These are phyloP conservation scores for Aphanoascus verrucosus DNA, from an alignment of 2,329 filamentous ascomycete genomes.

Conservation along the genomic window DNA sequence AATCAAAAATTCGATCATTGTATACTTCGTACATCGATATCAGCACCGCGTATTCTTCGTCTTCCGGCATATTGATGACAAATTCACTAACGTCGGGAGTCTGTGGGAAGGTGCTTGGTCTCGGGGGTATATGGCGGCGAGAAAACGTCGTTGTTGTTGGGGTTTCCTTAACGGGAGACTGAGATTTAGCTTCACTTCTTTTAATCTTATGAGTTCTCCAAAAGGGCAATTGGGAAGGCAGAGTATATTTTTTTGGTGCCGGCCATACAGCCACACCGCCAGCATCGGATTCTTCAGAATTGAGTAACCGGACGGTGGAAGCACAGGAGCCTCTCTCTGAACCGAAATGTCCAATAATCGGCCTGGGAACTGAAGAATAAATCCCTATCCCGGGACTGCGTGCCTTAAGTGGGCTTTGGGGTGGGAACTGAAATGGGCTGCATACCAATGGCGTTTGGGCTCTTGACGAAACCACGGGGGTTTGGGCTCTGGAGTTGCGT, in stretches of 20 bases:
- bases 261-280: slow-evolving; percentile 1
- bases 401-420: slow-evolving; percentile 17
- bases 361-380: slow-evolving; percentile 14
- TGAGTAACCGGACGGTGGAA: slow-evolving; percentile 13
- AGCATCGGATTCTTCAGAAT: neutral
- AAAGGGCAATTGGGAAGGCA: slow-evolving; percentile 21
- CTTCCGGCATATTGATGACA: slow-evolving; percentile 53
- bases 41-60: slow-evolving; percentile 73
- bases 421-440: slow-evolving; percentile 26
- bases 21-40: slow-evolving; percentile 99
- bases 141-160: slow-evolving; percentile 46
- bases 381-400: slow-evolving; percentile 17
- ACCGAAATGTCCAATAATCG: slow-evolving; percentile 8
- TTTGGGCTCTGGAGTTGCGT: slow-evolving; percentile 44
- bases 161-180: slow-evolving; percentile 43
- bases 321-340: slow-evolving; percentile 9
- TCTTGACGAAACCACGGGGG: slow-evolving; percentile 26
- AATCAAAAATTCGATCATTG: slow-evolving; percentile 94
- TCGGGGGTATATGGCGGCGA: slow-evolving; percentile 52
- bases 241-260: slow-evolving; percentile 4
- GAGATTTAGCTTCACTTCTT: slow-evolving; percentile 29
- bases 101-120: slow-evolving; percentile 61
- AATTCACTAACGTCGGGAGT: slow-evolving; percentile 64
- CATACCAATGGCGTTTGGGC: slow-evolving; percentile 37
- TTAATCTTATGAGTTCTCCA: slow-evolving; percentile 21